Base-by-base conservation (phyloP, 495 filamentous ascomycete species). In the Pyrenula massariospora region DNA sequence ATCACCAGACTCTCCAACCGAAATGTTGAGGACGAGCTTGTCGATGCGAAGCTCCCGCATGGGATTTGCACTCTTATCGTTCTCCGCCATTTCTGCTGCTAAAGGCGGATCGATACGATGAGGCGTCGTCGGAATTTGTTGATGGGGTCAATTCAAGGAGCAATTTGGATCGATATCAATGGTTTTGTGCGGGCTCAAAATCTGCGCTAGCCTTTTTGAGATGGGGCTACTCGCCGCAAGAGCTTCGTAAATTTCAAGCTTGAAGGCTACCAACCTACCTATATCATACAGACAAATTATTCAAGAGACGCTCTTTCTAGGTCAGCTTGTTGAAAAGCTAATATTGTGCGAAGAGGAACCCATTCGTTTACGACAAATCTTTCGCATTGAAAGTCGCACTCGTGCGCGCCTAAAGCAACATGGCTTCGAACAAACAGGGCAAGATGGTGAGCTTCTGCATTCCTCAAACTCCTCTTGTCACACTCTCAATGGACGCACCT, bases 11-110 rank as follows among this genome's bases (percentile, higher is more conserved):
- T 99, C 94, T 78, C 94, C 94, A 73, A 99, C 94, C 58, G 86
- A 95, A 83, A 99, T 99, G 85, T 99, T 99, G 71, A 99, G 91
- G 73, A 97, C 93, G 77, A 99, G 89, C 83, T 99, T 99, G 79
- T 96, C 89, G 80, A 99, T 95, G 80, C 89, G 88, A 72, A 99
- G 88, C 81, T 97, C 91, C 78, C 90, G 87, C 94, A 97, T 97
- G 77, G 93, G 91, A 83, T 98, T 98, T 68, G 81, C 77, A 76
- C 78, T 78, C 81, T 97, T 92, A 70, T 89, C 81, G 70, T 72
- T 77, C 70, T 84, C 77, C 63, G 78, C 77, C 68, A 52, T 52
- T 19, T 52, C 31, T 42, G 8, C 31, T 5, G 15, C 15, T 42
- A 42, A 8, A 5, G 31, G 15, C 5, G 15, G 31, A 42, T 42